Conservation (phyloP, 129 eudicot species). For the Chrysanthemum lavandulifolium region DNA sequence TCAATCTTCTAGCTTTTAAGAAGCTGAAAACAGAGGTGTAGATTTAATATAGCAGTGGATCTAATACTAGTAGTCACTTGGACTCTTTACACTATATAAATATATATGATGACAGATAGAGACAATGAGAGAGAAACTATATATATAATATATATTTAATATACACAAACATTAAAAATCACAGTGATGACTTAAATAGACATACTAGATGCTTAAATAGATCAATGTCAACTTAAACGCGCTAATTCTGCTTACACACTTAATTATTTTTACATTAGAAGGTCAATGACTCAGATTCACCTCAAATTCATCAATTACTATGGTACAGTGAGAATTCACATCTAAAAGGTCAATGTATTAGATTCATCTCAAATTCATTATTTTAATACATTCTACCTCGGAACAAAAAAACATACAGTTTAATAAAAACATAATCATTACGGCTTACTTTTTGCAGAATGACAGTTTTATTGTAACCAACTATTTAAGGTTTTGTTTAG, state of each 20-base stretch:
- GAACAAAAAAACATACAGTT: no score
- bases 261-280: not conserved
- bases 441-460: no score
- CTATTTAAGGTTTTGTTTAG: no score
- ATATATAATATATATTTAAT: not conserved
- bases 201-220: constrained; percentile 19
- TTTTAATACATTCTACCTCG: not conserved
- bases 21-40: constrained; percentile 2
- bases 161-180: constrained; percentile 16
- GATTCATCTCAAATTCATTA: constrained; percentile 20
- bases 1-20: not conserved
- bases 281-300: constrained; percentile 1
- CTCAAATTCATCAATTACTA: constrained; percentile 16
- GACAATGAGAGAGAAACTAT: constrained; percentile 13
- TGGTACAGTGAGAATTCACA: no score
- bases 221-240: constrained; percentile 37
- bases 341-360: constrained; percentile 8
- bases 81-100: not conserved
- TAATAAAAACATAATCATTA: no score
- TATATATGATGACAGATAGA: constrained; percentile 21
- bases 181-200: constrained; percentile 16
- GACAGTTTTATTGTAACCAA: no score
- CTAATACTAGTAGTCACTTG: constrained; percentile 26
- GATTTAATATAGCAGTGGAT: constrained; percentile 27
- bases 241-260: constrained; percentile 9